Evolutionary conservation across 75 land plant species (phyloP).

Genomic region (Gnetum montanum): DNA sequence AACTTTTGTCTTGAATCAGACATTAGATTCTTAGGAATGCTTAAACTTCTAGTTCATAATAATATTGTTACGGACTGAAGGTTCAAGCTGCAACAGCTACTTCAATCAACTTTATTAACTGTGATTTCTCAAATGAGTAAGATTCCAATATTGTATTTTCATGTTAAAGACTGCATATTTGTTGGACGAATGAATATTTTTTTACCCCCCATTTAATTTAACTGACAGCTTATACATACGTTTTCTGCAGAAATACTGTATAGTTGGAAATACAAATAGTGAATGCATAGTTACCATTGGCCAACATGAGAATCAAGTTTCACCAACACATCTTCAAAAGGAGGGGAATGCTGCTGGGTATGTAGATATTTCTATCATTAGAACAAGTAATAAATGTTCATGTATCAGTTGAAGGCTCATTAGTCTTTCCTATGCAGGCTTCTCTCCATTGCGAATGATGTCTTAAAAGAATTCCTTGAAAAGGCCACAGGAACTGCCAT

Average conservation of each 20-base stretch:
- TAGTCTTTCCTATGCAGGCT: slow-evolving; percentile 29
- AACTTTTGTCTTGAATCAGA: too few species aligned
- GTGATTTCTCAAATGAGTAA: too few species aligned
- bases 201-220: too few species aligned
- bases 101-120: too few species aligned
- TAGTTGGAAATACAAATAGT: slow-evolving; percentile 21
- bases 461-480: slow-evolving; percentile 81
- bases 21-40: too few species aligned
- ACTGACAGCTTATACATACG: too few species aligned
- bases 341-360: slow-evolving; percentile 26
- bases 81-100: too few species aligned
- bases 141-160: too few species aligned
- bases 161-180: too few species aligned
- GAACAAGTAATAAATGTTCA: not conserved
- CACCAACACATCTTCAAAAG: slow-evolving; percentile 18
- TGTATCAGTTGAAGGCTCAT: not conserved
- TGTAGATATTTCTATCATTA: not conserved
- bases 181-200: too few species aligned
- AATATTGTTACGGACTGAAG: too few species aligned
- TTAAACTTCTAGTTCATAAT: too few species aligned
- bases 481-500: slow-evolving; percentile 95
- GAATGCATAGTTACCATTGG: slow-evolving; percentile 29
- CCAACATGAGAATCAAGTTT: slow-evolving; percentile 6
- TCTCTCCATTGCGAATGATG: slow-evolving; percentile 84
- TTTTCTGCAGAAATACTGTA: slow-evolving; percentile 14